These are phyloP conservation scores for Thermoascus crustaceus DNA, from an alignment of 2,329 filamentous ascomycete genomes.

Conservation along the genomic window DNA sequence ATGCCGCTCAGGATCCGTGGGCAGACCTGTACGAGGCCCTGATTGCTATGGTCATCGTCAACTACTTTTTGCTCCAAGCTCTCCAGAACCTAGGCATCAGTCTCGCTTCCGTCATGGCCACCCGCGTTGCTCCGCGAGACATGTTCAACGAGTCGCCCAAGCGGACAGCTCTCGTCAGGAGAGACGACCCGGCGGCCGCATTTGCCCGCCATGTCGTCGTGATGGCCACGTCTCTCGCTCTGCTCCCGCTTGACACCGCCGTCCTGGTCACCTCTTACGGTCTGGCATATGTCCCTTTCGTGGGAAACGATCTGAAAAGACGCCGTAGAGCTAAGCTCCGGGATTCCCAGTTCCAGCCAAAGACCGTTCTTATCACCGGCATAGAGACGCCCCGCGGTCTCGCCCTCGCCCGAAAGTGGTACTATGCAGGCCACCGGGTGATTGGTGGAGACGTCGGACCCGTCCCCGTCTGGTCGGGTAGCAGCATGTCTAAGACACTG, in stretches of 20 bases:
- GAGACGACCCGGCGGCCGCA: not conserved
- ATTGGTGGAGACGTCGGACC: constrained; percentile 60
- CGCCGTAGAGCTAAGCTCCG: constrained; percentile 18
- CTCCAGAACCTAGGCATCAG: too few species aligned
- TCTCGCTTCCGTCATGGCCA: too few species aligned
- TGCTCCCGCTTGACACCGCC: constrained; percentile 44
- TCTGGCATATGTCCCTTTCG: constrained; percentile 20
- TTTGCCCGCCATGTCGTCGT: constrained; percentile 14
- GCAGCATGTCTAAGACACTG: constrained; percentile 52
- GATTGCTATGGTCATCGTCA: too few species aligned
- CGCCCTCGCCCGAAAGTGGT: constrained; percentile 56
- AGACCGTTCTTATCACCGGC: constrained; percentile 62
- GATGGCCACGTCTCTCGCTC: constrained; percentile 17
- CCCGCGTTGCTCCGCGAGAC: too few species aligned
- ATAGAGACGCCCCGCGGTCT: constrained; percentile 66
- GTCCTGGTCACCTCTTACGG: constrained; percentile 35
- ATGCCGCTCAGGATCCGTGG: too few species aligned
- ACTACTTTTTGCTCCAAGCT: too few species aligned
- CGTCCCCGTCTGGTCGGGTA: constrained; percentile 40
- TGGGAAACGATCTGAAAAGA: constrained; percentile 13
- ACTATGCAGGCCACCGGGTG: constrained; percentile 58
- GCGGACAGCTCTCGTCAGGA: too few species aligned
- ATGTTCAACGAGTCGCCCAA: too few species aligned
- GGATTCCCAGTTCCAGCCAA: constrained; percentile 33
- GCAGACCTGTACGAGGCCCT: too few species aligned